Base-by-base conservation (phyloP, 805 yeast genomes). In the Sugiyamaella chiloensis region DNA sequence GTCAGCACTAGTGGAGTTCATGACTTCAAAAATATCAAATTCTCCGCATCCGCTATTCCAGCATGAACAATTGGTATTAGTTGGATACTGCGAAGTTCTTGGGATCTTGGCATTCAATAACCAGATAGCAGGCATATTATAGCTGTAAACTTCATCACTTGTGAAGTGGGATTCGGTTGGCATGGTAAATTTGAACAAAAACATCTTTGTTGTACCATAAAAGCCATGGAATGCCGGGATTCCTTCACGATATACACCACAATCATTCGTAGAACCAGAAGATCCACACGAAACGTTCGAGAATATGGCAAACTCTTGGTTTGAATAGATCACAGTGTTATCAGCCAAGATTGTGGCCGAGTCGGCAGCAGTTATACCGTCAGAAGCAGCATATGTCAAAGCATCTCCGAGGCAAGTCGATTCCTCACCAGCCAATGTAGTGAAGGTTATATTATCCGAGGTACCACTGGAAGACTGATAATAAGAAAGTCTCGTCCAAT, bases 101-200 rank as follows among this genome's bases (percentile, higher is more conserved):
- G 99, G 96, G 64, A 90, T 83, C 75, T 87, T 86, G 54, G 96
- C 96, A 68, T 90, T 90, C 66, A 90, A 79, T 68, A 90, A 74
- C 98, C 98, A 90, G 60, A 90, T 78, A 52, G 99, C 98, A 58
- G 99, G 99, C 98, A 93, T 91, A 68, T 93, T 97, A 62, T 76
- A 76, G 75, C 89, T 88, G 20, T 34, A 4, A 19, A 34, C 37
- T 5, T 34, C 20, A 60, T 62, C 65, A 27, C 24, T 19, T 14
- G 30, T 17, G 16, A 12, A 26, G 2, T 20, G 21, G 19, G 19
- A 21, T 56, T 79, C 89, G 50, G 78, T 63, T 55, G 99, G 99
- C 99, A 93, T 93, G 66, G 76, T 73, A 72, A 93, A 93, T 74
- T 91, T 97, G 65, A 93, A 87, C 43, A 89, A 83, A 67, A 93